Conservation (phyloP, 805 yeast genomes). For the Kluyveromyces starmeri region DNA sequence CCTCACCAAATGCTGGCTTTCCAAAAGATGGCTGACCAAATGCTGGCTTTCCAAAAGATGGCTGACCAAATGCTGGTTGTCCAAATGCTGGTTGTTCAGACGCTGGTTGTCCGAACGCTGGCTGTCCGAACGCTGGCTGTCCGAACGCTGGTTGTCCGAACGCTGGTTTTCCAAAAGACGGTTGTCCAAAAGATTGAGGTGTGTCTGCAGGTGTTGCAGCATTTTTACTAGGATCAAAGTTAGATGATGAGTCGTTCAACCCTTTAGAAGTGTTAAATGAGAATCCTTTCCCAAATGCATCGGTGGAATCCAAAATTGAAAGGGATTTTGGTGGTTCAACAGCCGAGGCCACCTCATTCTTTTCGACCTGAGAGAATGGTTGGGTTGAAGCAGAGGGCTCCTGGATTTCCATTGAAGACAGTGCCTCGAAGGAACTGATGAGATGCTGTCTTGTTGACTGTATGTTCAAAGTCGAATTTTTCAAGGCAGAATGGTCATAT, state of each 20-base stretch:
- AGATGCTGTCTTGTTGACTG: constrained; percentile 5
- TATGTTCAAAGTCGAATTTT: constrained; percentile 26
- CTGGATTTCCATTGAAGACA: too few species aligned
- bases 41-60: constrained; percentile 6
- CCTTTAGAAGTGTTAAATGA: neutral
- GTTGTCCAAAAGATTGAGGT: constrained; percentile 1
- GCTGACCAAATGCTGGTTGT: neutral
- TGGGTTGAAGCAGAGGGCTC: too few species aligned
- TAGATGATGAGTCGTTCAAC: neutral
- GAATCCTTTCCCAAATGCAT: neutral
- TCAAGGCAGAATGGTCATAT: constrained; percentile 46
- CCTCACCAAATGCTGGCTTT: constrained; percentile 16
- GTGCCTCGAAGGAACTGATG: neutral
- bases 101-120: neutral
- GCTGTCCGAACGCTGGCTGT: constrained; percentile 15
- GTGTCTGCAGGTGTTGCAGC: too few species aligned
- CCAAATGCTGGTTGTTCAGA: neutral
- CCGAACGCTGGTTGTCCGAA: constrained; percentile 18
- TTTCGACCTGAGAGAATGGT: too few species aligned
- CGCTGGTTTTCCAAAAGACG: constrained; percentile 11
- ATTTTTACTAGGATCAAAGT: too few species aligned
- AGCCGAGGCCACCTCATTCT: too few species aligned
- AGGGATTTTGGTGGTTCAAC: too few species aligned
- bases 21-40: constrained; percentile 8
- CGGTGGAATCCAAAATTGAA: too few species aligned